phyloP scores from a whole-genome alignment of 768 basidiomycete genomes.

The Ramaria rubella region DNA sequence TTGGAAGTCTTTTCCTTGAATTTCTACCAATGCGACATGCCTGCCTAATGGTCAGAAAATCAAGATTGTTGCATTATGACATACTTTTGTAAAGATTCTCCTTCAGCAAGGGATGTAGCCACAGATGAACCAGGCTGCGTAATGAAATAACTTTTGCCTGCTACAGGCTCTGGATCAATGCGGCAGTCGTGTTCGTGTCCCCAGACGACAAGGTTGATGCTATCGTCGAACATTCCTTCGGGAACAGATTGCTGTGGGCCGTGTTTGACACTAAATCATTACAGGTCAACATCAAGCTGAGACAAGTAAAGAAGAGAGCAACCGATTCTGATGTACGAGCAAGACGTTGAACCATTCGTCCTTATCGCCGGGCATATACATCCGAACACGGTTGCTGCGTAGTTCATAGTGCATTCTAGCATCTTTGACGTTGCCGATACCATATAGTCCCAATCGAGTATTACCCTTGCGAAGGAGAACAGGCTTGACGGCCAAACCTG shows the following conservation, averaged over 20 bases:
- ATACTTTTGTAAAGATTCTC: constrained; percentile 88
- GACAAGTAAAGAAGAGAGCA: constrained; percentile 4
- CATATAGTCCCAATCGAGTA: constrained; percentile 86
- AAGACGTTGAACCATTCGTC: constrained; percentile 94
- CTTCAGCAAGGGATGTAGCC: constrained; percentile 90
- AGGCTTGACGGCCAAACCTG: constrained; percentile 82
- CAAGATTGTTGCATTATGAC: constrained; percentile 14
- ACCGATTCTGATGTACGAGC: constrained; percentile 95
- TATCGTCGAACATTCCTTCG: constrained; percentile 96
- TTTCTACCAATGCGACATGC: constrained; percentile 83
- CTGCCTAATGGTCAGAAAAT: constrained; percentile 32
- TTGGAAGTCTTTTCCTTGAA: constrained; percentile 84
- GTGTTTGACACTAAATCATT: constrained; percentile 69
- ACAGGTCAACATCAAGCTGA: neutral
- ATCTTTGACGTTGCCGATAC: constrained; percentile 95
- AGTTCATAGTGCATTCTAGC: constrained; percentile 95
- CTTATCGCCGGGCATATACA: constrained; percentile 93
- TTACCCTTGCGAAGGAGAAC: constrained; percentile 86
- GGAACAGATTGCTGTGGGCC: constrained; percentile 93
- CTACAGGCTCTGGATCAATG: constrained; percentile 82
- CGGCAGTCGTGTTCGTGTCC: constrained; percentile 99
- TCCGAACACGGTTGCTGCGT: constrained; percentile 84
- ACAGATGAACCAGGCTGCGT: constrained; percentile 93
- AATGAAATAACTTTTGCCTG: constrained; percentile 87
- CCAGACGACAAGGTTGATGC: constrained; percentile 91